Evolutionary conservation across 805 yeast species (phyloP), one percentile per base, ranked within the genome.

Genomic region (Candida piceae): DNA sequence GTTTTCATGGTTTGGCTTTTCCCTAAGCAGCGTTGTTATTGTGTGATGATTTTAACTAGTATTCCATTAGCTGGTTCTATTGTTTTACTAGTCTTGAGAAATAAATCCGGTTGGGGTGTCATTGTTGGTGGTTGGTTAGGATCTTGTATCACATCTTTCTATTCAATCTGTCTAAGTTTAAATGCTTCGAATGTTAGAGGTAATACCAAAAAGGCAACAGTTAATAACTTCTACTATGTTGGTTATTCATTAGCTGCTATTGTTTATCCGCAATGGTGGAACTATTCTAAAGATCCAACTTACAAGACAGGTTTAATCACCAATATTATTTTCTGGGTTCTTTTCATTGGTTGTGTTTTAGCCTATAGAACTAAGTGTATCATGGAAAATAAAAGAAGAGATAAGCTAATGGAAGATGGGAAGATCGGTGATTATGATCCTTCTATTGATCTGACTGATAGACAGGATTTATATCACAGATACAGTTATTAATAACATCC

Each of bases 181-280:
- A 43, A 39, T 26, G 49, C 47, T n/a, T 60, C 60, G 26, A 55
- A 81, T 53, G 69, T 78, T 18, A 74, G 84, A 6, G 90, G 90
- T 4, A 74, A 74, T 44, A 80, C 87, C 10, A 83, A 83, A 56
- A 75, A 80, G 49, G 63, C 76, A 43, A 64, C 72, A 10, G 72
- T 76, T n/a, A 72, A 74, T 36, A 78, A 78, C 11, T 57, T 74
- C 19, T 69, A 70, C 30, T 66, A 80, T 60, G 64, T 80, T 36
- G 78, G 76, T 4, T 82, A 78, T 52, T 73, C 84, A 24, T 68
- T 74, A 29, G 84, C 85, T 6, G 76, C 78, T 49, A 60, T 81
- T 31, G 70, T 78, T 36, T 86, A 86, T 4, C 84, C 88, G 5
- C 84, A 79, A 55, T 69, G 84, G 31, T 82, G 81, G 62, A 66